Percentiles rank a stretch among this genome's conserved stretches.
phyloP scores from a whole-genome alignment of 805 yeast genomes.

The Barnettozyma vustinii region DNA sequence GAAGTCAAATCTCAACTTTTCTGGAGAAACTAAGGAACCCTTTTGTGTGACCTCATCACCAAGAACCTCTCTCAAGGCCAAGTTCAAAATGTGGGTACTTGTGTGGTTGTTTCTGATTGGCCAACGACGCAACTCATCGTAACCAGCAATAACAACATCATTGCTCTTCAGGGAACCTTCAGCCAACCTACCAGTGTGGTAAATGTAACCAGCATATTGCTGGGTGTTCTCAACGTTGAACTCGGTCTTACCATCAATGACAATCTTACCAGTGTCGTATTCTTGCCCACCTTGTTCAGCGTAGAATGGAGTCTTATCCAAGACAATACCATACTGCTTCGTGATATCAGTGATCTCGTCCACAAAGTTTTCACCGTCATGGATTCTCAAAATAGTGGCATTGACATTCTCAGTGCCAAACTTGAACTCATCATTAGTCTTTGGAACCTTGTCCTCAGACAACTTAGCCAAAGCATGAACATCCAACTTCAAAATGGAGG shows the following conservation, averaged over 20 bases:
- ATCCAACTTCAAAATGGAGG: constrained; percentile 69
- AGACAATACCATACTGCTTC: constrained; percentile 68
- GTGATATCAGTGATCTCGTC: constrained; percentile 39
- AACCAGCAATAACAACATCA: constrained; percentile 75
- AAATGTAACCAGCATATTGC: constrained; percentile 86
- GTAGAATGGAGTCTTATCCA: constrained; percentile 90
- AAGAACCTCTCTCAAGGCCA: constrained; percentile 76
- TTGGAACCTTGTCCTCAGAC: constrained; percentile 56
- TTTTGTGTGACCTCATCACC: constrained; percentile 91
- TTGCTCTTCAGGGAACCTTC: constrained; percentile 72
- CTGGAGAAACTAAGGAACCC: constrained; percentile 95
- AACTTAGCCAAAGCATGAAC: constrained; percentile 83
- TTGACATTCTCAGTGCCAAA: constrained; percentile 66
- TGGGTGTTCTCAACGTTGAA: constrained; percentile 91
- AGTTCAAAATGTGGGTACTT: constrained; percentile 93
- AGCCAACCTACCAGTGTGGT: constrained; percentile 82
- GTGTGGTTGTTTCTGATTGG: constrained; percentile 97
- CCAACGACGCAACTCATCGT: constrained; percentile 91
- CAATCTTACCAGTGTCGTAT: constrained; percentile 88
- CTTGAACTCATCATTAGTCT: constrained; percentile 80
- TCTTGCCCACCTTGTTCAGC: constrained; percentile 99
- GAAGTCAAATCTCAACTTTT: constrained; percentile 93
- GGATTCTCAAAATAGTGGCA: constrained; percentile 66
- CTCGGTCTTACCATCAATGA: constrained; percentile 81
- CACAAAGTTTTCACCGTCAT: constrained; percentile 60